These are phyloP conservation scores for Nitzschia sp. DNA, from an alignment of 108 stramenopile species.

Conservation along the genomic window DNA sequence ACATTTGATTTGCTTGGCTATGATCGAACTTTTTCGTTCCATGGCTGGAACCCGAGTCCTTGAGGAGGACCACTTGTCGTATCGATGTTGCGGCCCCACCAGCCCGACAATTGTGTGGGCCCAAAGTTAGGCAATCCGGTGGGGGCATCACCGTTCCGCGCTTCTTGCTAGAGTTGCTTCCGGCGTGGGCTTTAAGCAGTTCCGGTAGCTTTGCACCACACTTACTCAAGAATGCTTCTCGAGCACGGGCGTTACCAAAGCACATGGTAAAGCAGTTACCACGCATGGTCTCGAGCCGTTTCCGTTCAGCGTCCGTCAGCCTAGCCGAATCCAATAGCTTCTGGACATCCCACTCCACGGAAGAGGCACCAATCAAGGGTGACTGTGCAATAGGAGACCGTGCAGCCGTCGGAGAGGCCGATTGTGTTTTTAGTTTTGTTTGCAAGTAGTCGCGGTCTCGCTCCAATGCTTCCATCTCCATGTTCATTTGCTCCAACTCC, in stretches of 20 bases:
- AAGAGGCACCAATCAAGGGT: background rate
- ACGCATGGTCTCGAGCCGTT: constrained; percentile 28
- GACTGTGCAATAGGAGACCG: constrained; percentile 5
- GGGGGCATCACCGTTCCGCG: constrained; percentile 2
- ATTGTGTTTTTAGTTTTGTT: background rate
- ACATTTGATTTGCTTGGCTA: background rate
- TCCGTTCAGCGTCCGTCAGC: constrained; percentile 23
- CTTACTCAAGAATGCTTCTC: constrained; percentile 36
- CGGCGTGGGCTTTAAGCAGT: background rate
- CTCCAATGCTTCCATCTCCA: constrained; percentile 51
- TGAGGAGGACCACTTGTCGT: constrained; percentile 29
- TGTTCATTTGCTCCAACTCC: constrained; percentile 37
- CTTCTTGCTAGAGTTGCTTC: constrained; percentile 19
- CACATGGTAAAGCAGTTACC: constrained; percentile 46
- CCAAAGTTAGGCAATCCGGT: constrained; percentile 20
- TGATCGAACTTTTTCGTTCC: background rate
- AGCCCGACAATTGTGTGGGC: constrained; percentile 19
- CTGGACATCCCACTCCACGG: constrained; percentile 36
- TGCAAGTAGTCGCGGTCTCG: constrained; percentile 28
- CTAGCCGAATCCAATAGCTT: constrained; percentile 21
- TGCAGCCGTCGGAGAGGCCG: constrained; percentile 11
- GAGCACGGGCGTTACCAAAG: constrained; percentile 18
- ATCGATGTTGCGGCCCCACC: constrained; percentile 32
- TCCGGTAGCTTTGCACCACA: constrained; percentile 32
- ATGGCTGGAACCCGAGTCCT: constrained; percentile 14